These are phyloP conservation scores for Phytopythium oedochilum DNA, from an alignment of 352 stramenopile species.

Conservation along the genomic window DNA sequence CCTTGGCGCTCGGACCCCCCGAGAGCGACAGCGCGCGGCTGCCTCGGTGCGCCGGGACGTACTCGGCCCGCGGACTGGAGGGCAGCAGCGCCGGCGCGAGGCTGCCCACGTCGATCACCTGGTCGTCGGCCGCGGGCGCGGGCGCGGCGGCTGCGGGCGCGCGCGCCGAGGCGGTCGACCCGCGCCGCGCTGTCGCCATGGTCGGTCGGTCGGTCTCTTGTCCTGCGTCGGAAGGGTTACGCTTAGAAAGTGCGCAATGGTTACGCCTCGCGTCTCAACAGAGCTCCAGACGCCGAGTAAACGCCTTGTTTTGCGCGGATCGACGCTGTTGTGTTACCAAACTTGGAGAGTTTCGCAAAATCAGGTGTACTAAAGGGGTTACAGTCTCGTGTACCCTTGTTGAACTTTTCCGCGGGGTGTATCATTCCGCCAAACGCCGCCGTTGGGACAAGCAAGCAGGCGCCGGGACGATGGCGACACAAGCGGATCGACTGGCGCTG, in stretches of 20 bases:
- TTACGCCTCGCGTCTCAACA: background rate
- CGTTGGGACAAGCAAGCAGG: no score
- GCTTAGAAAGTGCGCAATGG: background rate
- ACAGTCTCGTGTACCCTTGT: background rate
- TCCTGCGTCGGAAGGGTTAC: background rate
- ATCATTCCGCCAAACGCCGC: background rate
- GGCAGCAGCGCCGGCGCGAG: conserved; percentile 14
- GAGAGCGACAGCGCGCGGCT: conserved; percentile 19
- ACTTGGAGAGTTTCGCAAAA: no score
- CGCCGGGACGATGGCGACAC: background rate
- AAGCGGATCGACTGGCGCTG: conserved; percentile 24
- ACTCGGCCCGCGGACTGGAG: background rate
- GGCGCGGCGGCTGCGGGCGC: background rate
- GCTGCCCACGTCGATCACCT: conserved; percentile 41
- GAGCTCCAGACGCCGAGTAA: background rate
- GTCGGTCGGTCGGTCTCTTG: background rate
- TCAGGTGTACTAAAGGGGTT: no score
- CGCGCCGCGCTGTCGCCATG: background rate
- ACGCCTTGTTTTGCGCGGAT: background rate
- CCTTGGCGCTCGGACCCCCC: conserved; percentile 6
- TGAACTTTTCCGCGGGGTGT: background rate
- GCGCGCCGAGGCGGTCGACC: background rate
- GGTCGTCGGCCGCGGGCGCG: conserved; percentile 9
- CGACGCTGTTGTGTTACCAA: no score
- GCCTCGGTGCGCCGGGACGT: conserved; percentile 5